These are phyloP conservation scores for Onygena corvina DNA, from an alignment of 2,329 filamentous ascomycete species.

Conservation along the genomic window DNA sequence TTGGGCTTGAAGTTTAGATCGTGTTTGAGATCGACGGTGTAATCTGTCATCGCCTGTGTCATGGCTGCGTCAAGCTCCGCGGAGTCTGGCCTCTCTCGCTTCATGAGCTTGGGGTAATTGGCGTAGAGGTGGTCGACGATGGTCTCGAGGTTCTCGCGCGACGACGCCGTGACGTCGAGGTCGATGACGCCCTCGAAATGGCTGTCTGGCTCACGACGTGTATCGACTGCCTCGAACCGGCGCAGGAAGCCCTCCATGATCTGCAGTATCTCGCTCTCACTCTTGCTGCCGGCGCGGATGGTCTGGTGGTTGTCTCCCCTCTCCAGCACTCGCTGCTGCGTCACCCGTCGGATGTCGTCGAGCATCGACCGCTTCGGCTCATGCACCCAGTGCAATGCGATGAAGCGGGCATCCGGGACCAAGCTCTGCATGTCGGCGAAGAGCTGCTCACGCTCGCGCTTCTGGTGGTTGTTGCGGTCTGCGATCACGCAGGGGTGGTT, in stretches of 20 bases:
- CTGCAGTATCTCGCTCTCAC: constrained; percentile 59
- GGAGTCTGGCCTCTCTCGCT: constrained; percentile 52
- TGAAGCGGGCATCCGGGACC: constrained; percentile 54
- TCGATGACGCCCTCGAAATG: constrained; percentile 76
- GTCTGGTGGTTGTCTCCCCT: constrained; percentile 97
- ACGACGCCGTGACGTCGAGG: constrained; percentile 64
- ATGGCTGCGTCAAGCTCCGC: constrained; percentile 72
- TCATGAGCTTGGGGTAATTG: constrained; percentile 66
- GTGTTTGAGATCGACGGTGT: constrained; percentile 64
- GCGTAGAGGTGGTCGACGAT: constrained; percentile 59
- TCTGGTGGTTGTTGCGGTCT: constrained; percentile 88
- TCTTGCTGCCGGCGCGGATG: constrained; percentile 70
- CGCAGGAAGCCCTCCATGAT: constrained; percentile 93
- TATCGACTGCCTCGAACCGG: constrained; percentile 68
- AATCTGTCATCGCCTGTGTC: constrained; percentile 59
- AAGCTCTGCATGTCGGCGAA: constrained; percentile 60
- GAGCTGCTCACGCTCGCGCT: constrained; percentile 75
- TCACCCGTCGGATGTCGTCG: constrained; percentile 60
- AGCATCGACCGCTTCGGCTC: constrained; percentile 50
- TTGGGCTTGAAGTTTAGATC: constrained; percentile 52
- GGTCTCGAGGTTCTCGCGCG: constrained; percentile 72
- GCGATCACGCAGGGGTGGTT: constrained; percentile 65
- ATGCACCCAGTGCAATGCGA: constrained; percentile 83
- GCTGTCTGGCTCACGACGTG: constrained; percentile 57
- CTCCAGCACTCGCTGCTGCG: constrained; percentile 63